Evolutionary conservation across 2,329 filamentous ascomycete genomes (phyloP).

Genomic region (Xylariaceae sp.): DNA sequence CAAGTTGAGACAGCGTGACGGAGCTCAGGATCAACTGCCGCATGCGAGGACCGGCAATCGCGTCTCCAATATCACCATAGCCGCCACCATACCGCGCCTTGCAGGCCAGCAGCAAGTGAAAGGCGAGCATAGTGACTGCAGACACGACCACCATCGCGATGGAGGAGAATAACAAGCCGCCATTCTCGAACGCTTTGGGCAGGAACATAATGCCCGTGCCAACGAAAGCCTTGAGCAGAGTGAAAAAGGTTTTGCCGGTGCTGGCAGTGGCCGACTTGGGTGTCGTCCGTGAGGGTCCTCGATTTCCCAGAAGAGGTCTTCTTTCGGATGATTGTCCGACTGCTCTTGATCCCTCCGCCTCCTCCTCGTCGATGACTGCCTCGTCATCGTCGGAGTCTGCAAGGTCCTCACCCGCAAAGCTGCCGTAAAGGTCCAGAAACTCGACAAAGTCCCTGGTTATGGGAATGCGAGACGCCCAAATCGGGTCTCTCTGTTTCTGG

Average conservation of each 20-base stretch:
- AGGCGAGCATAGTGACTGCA: slow-evolving; percentile 62
- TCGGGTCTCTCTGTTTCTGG: slow-evolving; percentile 33
- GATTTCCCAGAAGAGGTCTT: slow-evolving; percentile 54
- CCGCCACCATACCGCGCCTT: slow-evolving; percentile 59
- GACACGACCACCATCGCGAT: slow-evolving; percentile 62
- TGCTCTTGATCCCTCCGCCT: slow-evolving; percentile 22
- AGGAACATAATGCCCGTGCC: slow-evolving; percentile 79
- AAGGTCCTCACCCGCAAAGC: slow-evolving; percentile 69
- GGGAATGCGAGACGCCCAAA: slow-evolving; percentile 43
- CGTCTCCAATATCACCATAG: slow-evolving; percentile 67
- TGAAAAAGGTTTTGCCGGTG: slow-evolving; percentile 71
- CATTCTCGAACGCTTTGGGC: slow-evolving; percentile 70
- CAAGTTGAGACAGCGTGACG: slow-evolving; percentile 68
- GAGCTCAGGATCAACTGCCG: slow-evolving; percentile 62
- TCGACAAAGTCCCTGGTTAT: slow-evolving; percentile 67
- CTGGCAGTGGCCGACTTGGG: slow-evolving; percentile 55
- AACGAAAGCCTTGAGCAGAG: slow-evolving; percentile 70
- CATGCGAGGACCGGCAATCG: slow-evolving; percentile 58
- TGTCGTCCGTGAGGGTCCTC: slow-evolving; percentile 43
- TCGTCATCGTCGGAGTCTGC: slow-evolving; percentile 57
- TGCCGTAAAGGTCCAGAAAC: slow-evolving; percentile 69
- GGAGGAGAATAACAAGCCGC: slow-evolving; percentile 69
- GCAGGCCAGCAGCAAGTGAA: slow-evolving; percentile 65
- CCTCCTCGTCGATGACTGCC: slow-evolving; percentile 43
- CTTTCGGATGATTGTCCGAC: slow-evolving; percentile 42